Evolutionary conservation across 169 alveolate genomes (phyloP), one percentile per base, ranked within the genome.

Genomic region (Eimeria falciformis): DNA sequence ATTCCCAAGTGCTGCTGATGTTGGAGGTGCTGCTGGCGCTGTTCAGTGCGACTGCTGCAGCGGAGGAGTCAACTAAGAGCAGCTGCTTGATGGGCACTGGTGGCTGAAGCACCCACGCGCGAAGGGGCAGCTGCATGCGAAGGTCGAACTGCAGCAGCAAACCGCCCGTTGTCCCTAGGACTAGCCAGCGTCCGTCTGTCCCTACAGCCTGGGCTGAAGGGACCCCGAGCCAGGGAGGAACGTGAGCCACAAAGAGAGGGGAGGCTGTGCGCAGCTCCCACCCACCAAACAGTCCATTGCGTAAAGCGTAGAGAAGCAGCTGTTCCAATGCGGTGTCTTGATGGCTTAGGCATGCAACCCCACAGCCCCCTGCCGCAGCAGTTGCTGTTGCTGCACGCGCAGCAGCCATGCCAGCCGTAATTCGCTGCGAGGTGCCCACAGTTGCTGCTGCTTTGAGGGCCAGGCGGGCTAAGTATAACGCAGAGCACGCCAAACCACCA

Each of bases 121-220:
- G 45, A n/a, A 78, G 46, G 1, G 89, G 77, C n/a, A 47, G 45
- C 62, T 78, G 90, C 56, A 79, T 69, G 85, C 94, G 90, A 3
- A 90, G 86, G 58, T 90, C 94, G 73, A 40, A 79, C 62, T 62
- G 91, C 65, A 79, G 73, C 62, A 90, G 62, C 46, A 46, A 56
- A 33, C 94, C 94, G 46, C 79, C 87, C 5, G 89, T 62, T 1
- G 94, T 90, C 55, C 91, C 90, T 29, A 79, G 50, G 62, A 56
- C 43, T 46, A 68, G 18, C 77, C 71, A 79, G 33, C 66, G 77
- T 65, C 69, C 65, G 29, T 65, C 91, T 3, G 71, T 23, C 5
- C 71, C 79, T 25, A 88, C 21, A 4, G 77, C 56, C 53, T 40
- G 82, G 23, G 89, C 88, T 14, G 89, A 14, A 1, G 93, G 89